These are phyloP conservation scores for Penicillium paradoxum DNA, from an alignment of 495 filamentous ascomycete genomes.

Conservation along the genomic window DNA sequence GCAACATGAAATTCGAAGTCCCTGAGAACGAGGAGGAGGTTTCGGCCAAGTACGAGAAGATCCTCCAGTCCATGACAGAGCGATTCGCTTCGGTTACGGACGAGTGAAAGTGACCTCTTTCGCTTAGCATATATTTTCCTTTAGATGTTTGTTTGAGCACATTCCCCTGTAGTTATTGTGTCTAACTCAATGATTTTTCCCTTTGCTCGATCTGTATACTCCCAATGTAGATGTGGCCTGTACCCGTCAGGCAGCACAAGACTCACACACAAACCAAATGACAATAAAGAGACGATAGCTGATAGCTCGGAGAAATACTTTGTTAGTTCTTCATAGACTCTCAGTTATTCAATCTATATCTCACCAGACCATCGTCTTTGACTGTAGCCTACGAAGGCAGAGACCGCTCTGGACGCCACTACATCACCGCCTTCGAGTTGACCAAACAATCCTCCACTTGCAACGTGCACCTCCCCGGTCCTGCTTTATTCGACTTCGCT, in stretches of 20 bases:
- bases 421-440: slow-evolving; percentile 27
- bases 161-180: slow-evolving; percentile 43
- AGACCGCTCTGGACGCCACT: slow-evolving; percentile 18
- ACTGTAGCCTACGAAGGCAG: slow-evolving; percentile 5
- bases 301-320: background rate
- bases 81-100: slow-evolving; percentile 92
- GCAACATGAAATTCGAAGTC: slow-evolving; percentile 95
- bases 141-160: slow-evolving; percentile 25
- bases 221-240: background rate
- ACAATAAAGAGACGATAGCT: background rate
- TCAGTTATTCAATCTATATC: too few species aligned
- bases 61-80: slow-evolving; percentile 86
- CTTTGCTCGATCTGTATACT: background rate
- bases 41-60: slow-evolving; percentile 85
- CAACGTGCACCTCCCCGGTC: slow-evolving; percentile 4
- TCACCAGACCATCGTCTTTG: background rate
- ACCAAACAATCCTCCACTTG: slow-evolving; percentile 26
- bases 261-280: background rate
- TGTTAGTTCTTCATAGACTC: too few species aligned
- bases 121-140: slow-evolving; percentile 22
- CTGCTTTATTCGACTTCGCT: slow-evolving; percentile 2
- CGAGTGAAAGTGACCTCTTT: slow-evolving; percentile 57
- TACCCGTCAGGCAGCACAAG: slow-evolving; percentile 1
- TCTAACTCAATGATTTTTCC: slow-evolving; percentile 11
- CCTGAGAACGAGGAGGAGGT: slow-evolving; percentile 70